phyloP scores from a whole-genome alignment of 495 filamentous ascomycete genomes.

The Aspergillus saccharolyticus region DNA sequence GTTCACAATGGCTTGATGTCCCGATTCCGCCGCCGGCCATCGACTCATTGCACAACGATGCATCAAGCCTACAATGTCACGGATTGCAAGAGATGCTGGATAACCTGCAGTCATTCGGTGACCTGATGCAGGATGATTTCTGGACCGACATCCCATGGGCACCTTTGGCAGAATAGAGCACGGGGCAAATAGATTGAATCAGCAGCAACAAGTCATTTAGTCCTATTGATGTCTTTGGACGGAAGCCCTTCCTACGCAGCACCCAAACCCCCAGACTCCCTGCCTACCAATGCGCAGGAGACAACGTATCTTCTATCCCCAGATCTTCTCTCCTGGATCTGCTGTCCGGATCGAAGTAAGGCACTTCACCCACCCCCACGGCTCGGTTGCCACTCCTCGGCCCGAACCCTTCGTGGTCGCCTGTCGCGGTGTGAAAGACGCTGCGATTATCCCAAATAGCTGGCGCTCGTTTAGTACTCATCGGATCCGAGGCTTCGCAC shows the following conservation, averaged over 20 bases:
- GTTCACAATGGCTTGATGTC: background rate
- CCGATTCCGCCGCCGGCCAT: background rate
- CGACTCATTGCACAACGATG: background rate
- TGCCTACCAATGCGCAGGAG: slow-evolving; percentile 18
- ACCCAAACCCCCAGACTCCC: background rate
- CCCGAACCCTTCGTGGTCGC: slow-evolving; percentile 57
- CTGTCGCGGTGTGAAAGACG: slow-evolving; percentile 64
- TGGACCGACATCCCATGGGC: background rate
- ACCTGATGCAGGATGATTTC: background rate
- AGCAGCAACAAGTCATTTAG: too few species aligned
- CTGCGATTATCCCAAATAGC: slow-evolving; percentile 76
- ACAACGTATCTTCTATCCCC: slow-evolving; percentile 19
- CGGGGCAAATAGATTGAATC: too few species aligned
- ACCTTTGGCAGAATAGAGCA: background rate
- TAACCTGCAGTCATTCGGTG: background rate
- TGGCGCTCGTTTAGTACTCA: slow-evolving; percentile 4
- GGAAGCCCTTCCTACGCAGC: too few species aligned
- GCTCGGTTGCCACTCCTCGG: slow-evolving; percentile 55
- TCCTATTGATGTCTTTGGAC: too few species aligned
- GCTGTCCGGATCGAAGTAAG: slow-evolving; percentile 51
- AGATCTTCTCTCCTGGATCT: slow-evolving; percentile 40
- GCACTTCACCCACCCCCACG: slow-evolving; percentile 60
- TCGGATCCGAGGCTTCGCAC: background rate
- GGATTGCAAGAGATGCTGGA: background rate
- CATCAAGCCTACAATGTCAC: background rate